A percentile compares a stretch with the other conserved stretches of the same genome.
Evolutionary conservation across 2,329 filamentous ascomycete species (phyloP).

Genomic region (Sclerotinia minor): DNA sequence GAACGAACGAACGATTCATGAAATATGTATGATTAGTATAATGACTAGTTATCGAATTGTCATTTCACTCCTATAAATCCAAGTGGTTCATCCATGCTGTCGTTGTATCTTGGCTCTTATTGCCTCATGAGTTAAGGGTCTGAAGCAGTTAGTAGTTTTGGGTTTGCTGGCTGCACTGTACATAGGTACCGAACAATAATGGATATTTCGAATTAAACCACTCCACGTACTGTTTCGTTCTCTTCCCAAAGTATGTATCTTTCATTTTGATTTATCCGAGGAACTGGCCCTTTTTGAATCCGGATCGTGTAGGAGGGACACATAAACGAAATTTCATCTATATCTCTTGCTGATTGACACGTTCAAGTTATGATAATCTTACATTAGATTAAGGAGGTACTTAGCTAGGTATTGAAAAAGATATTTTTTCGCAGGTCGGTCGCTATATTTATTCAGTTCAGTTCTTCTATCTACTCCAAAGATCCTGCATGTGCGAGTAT

Average conservation of each 20-base stretch:
- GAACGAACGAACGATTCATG: slow-evolving; percentile 19
- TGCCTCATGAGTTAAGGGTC: neutral
- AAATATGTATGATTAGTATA: slow-evolving; percentile 22
- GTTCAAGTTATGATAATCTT: neutral
- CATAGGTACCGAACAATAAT: no score
- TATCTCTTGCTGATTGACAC: neutral
- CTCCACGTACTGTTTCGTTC: no score
- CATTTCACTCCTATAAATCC: neutral
- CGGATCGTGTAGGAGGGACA: neutral
- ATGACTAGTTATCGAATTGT: slow-evolving; percentile 22
- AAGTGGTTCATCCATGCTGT: neutral
- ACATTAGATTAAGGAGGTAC: no score
- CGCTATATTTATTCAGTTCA: neutral
- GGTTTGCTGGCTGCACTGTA: neutral
- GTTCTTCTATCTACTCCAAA: neutral
- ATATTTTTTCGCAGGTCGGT: neutral
- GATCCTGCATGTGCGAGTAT: no score
- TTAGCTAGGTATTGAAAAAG: neutral
- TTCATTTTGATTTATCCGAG: no score
- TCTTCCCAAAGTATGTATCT: no score
- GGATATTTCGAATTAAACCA: no score
- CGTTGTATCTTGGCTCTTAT: neutral
- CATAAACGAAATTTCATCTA: neutral
- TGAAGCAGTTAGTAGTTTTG: neutral
- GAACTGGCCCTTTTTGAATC: no score